A percentile compares a stretch with the other conserved stretches of the same genome.
Evolutionary conservation across 2,329 filamentous ascomycete genomes (phyloP).

Genomic region (Fusarium domesticum): DNA sequence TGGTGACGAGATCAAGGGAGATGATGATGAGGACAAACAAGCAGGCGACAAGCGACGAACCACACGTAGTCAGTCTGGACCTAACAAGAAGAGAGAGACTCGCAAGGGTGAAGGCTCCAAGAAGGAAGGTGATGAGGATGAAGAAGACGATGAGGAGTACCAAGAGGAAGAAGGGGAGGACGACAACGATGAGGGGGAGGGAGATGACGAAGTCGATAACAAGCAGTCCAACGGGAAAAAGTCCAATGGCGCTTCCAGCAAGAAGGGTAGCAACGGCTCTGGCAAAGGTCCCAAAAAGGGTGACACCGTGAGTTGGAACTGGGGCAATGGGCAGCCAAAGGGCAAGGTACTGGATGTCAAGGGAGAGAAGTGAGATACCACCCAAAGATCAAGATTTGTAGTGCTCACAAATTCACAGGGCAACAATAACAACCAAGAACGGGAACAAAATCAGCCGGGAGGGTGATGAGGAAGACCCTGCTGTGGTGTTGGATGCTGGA

Average conservation of each 20-base stretch:
- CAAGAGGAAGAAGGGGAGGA: constrained; percentile 9
- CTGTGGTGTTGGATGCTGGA: constrained; percentile 42
- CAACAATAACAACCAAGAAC: constrained; percentile 38
- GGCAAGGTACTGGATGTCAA: constrained; percentile 46
- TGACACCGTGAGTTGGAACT: constrained; percentile 47
- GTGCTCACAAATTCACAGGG: constrained; percentile 3
- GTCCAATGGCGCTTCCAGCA: constrained; percentile 4
- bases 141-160: constrained; percentile 16
- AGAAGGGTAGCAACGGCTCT: constrained; percentile 8
- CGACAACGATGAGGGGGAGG: constrained; percentile 12
- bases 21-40: constrained; percentile 18
- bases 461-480: constrained; percentile 41
- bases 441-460: constrained; percentile 42
- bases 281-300: constrained; percentile 37
- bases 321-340: constrained; percentile 42
- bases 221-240: constrained; percentile 15
- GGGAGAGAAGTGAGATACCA: constrained; percentile 35
- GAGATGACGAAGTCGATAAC: constrained; percentile 8
- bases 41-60: constrained; percentile 28
- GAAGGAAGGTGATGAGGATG: constrained; percentile 15
- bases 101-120: constrained; percentile 22
- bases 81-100: constrained; percentile 35
- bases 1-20: constrained; percentile 6
- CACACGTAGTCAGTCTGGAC: constrained; percentile 18
- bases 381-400: neutral